Base-by-base conservation (phyloP, 202 grass and related monocot species). In the Cymbopogon flexuosus region DNA sequence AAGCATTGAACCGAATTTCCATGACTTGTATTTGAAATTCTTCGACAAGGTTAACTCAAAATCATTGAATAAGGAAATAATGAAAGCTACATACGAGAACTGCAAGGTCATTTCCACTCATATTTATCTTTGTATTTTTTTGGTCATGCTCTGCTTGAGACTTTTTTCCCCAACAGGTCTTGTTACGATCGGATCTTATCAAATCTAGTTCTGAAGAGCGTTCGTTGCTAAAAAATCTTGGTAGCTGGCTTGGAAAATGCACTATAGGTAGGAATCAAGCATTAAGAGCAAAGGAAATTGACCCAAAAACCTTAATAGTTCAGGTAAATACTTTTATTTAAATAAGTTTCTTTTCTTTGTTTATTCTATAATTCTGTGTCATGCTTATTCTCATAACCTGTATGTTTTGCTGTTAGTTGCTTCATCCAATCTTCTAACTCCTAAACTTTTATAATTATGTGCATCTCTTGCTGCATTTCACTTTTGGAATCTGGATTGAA, bases 181-280 rank as follows among this genome's bases (percentile, higher is more conserved):
- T 98, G 64, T 78, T 98, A 64, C 88, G 84, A 62, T 98, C 95
- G 0, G 95, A 98, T 77, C 92, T 98, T 81, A 95, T 98, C 57
- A 95, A 98, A 86, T 94, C 95, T 77, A 98, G 95, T 89, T 94
- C 95, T 7, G 95, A 98, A 79, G 92, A 98, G 84, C 89, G 95
- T 60, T 98, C 95, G 0, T 88, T 98, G 76, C 92, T 98, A 72
- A 98, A 98, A 89, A 98, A 98, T 88, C 90, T 98, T 77, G 95
- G 95, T 72, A 98, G 95, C 68, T 98, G 95, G 95, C 84, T 98
- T 39, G 95, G 95, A 54, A 98, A 98, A 76, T 94, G 91, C 81
- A 98, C 95, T 24, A 98, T 98, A 59, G 95, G 90, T 81, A 93
- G 92, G 88, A 98, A 98, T 79, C 90, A 98, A 81, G 72, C 92